Conservation (phyloP, 2,329 filamentous ascomycete genomes). For the Myriangium duriaei region DNA sequence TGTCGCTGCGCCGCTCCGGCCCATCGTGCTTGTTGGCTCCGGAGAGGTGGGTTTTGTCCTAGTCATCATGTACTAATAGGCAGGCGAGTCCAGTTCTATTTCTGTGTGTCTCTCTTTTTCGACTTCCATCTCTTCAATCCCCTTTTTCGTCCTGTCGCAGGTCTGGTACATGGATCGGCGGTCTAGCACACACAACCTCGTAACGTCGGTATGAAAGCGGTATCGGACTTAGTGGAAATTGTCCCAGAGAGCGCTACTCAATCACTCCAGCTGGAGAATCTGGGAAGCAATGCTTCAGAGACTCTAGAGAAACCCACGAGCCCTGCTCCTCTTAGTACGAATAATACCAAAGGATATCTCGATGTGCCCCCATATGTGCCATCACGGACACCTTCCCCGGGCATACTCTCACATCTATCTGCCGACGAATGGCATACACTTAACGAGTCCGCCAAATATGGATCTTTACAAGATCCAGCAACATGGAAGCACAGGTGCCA, state of each 20-base stretch:
- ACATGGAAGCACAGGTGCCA: slow-evolving; percentile 19
- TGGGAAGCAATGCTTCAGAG: not conserved
- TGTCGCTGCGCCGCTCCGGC: no score
- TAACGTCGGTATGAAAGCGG: not conserved
- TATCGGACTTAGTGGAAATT: not conserved
- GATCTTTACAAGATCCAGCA: slow-evolving; percentile 12
- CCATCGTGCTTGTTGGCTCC: no score
- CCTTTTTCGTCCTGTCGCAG: no score
- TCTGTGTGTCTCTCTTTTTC: no score
- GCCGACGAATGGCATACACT: slow-evolving; percentile 18
- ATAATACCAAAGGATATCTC: slow-evolving; percentile 7
- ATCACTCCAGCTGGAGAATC: no score
- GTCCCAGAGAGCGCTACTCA: not conserved
- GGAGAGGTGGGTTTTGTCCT: no score
- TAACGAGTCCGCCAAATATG: slow-evolving; percentile 17
- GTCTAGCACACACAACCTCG: not conserved
- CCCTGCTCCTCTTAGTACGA: not conserved
- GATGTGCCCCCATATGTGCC: slow-evolving; percentile 14
- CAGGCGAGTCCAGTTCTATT: no score
- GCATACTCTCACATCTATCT: slow-evolving; percentile 29
- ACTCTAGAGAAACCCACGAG: not conserved
- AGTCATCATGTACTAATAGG: no score
- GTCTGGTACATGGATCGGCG: no score
- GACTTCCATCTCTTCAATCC: no score
- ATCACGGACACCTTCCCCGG: slow-evolving; percentile 23